These are phyloP conservation scores for Crithidia fasciculata DNA, from an alignment of 208 protist species.

Conservation along the genomic window DNA sequence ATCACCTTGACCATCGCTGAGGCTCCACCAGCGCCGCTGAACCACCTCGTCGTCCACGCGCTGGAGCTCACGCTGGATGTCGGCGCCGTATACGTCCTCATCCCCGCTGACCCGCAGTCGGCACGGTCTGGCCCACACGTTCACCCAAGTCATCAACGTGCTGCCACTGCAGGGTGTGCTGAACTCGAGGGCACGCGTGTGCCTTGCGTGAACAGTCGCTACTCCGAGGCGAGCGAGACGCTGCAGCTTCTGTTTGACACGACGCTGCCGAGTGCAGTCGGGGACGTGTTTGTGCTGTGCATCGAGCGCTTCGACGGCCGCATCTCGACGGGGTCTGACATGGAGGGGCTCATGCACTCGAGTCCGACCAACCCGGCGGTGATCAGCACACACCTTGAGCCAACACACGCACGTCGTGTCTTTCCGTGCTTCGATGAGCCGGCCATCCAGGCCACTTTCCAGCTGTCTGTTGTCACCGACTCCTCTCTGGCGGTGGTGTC, in stretches of 20 bases:
- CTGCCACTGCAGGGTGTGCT: not conserved
- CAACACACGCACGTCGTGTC: constrained; percentile 55
- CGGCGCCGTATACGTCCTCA: constrained; percentile 2
- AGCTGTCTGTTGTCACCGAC: constrained; percentile 56
- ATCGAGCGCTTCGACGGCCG: constrained; percentile 46
- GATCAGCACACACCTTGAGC: constrained; percentile 74
- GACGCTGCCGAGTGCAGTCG: constrained; percentile 36
- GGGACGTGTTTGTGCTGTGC: constrained; percentile 39
- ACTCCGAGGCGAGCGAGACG: constrained; percentile 38
- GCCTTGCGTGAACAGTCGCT: constrained; percentile 22
- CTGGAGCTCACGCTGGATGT: constrained; percentile 26
- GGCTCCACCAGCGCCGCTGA: constrained; percentile 16
- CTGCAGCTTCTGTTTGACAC: constrained; percentile 39
- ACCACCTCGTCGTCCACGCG: constrained; percentile 48
- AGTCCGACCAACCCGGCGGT: constrained; percentile 34
- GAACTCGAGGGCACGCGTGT: constrained; percentile 2
- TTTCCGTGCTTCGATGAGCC: constrained; percentile 84
- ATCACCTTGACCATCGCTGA: constrained; percentile 38
- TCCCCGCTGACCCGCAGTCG: not conserved
- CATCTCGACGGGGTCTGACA: constrained; percentile 29
- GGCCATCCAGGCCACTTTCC: constrained; percentile 51
- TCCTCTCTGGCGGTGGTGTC: constrained; percentile 42
- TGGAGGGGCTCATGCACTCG: constrained; percentile 50
- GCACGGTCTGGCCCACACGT: not conserved
- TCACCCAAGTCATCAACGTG: constrained; percentile 15